Evolutionary conservation across 2,329 filamentous ascomycete species (phyloP).

Genomic region (Trichoderma sp.): DNA sequence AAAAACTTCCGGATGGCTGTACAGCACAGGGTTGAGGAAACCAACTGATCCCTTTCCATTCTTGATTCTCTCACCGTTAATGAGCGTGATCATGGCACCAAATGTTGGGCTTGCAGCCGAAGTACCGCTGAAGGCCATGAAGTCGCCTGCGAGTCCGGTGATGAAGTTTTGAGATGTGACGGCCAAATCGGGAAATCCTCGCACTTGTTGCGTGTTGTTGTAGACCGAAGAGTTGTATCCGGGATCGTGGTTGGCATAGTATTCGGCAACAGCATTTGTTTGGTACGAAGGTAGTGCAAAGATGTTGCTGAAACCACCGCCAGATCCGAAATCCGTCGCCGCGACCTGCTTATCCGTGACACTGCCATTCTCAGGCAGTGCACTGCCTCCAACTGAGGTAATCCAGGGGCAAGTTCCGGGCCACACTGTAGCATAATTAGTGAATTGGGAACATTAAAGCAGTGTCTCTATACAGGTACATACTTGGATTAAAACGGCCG

Average conservation of each 20-base stretch:
- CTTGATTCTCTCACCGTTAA: slow-evolving; percentile 36
- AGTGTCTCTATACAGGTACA: background rate
- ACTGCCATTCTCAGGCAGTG: background rate
- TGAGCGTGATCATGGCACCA: slow-evolving; percentile 38
- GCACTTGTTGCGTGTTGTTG: slow-evolving; percentile 35
- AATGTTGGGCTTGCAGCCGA: slow-evolving; percentile 43
- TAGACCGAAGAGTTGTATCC: slow-evolving; percentile 25
- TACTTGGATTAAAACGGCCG: slow-evolving; percentile 15
- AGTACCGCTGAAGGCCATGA: slow-evolving; percentile 53
- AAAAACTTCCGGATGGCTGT: slow-evolving; percentile 15
- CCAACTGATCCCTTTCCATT: slow-evolving; percentile 31
- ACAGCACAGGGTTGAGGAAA: slow-evolving; percentile 14
- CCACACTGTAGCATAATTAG: slow-evolving; percentile 33
- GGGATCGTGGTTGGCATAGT: slow-evolving; percentile 28
- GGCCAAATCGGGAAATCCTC: slow-evolving; percentile 53
- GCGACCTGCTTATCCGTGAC: slow-evolving; percentile 27
- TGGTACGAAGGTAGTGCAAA: slow-evolving; percentile 54
- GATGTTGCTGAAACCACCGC: slow-evolving; percentile 55
- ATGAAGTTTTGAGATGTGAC: slow-evolving; percentile 49
- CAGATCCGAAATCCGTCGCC: slow-evolving; percentile 47
- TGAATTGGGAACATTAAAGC: background rate
- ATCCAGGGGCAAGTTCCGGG: slow-evolving; percentile 40
- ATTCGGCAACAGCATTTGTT: slow-evolving; percentile 33
- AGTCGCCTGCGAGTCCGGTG: slow-evolving; percentile 49
- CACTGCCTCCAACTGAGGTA: slow-evolving; percentile 10